These are phyloP conservation scores for Dactylonectria estremocensis DNA, from an alignment of 2,329 filamentous ascomycete species.

Conservation along the genomic window DNA sequence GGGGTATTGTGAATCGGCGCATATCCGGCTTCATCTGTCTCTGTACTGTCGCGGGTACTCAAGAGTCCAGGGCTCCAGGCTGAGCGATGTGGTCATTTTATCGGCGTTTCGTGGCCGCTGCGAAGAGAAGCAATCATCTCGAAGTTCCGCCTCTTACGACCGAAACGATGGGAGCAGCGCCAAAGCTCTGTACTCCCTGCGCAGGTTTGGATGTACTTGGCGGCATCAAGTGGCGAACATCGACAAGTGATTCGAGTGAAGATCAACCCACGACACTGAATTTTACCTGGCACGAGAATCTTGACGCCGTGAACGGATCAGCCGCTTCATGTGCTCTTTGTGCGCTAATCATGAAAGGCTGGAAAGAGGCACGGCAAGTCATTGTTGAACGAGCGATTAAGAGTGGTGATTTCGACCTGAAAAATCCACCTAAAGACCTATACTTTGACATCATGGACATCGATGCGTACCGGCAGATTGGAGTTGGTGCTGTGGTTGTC, in stretches of 20 bases:
- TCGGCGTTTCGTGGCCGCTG: too few species aligned
- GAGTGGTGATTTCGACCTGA: neutral
- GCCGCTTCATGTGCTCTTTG: neutral
- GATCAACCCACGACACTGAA: too few species aligned
- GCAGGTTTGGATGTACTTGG: neutral
- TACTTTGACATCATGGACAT: conserved; percentile 2
- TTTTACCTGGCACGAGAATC: neutral
- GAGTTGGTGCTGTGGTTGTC: neutral
- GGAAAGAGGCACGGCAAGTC: neutral
- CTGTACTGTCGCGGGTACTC: too few species aligned
- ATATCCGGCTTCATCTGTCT: too few species aligned
- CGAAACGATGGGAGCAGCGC: neutral
- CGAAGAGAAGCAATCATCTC: too few species aligned
- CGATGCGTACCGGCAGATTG: neutral
- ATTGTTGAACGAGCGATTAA: neutral
- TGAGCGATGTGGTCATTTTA: too few species aligned
- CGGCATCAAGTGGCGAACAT: neutral
- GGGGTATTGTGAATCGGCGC: too few species aligned
- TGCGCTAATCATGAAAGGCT: neutral
- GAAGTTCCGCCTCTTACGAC: too few species aligned
- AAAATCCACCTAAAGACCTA: neutral
- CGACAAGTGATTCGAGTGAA: neutral
- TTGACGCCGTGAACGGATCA: neutral
- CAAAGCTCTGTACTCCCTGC: neutral
- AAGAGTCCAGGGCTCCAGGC: too few species aligned